A percentile compares a stretch with the other conserved stretches of the same genome.
These are phyloP conservation scores for Thermothelomyces thermophilus DNA, from an alignment of 2,329 filamentous ascomycete species.

Conservation along the genomic window DNA sequence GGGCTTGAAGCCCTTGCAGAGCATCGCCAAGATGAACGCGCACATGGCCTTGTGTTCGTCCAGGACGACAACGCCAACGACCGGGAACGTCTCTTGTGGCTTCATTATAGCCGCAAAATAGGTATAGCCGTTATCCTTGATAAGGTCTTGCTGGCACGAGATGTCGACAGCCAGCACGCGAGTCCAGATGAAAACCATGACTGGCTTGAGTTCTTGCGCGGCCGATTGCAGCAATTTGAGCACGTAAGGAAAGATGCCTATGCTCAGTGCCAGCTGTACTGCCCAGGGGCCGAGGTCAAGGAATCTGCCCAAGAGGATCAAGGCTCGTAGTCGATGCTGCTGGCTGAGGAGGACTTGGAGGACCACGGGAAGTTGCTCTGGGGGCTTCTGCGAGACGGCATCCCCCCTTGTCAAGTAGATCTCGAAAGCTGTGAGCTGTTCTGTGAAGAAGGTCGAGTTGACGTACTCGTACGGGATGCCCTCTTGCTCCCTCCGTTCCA, in stretches of 20 bases:
- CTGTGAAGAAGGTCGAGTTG: slow-evolving; percentile 92
- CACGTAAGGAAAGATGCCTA: slow-evolving; percentile 99
- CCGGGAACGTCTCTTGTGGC: slow-evolving; percentile 72
- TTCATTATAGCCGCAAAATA: slow-evolving; percentile 94
- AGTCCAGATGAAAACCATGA: slow-evolving; percentile 99
- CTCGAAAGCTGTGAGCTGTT: slow-evolving; percentile 94
- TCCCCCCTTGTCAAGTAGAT: slow-evolving; percentile 80
- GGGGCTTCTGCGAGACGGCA: slow-evolving; percentile 76
- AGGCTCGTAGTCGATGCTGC: slow-evolving; percentile 81
- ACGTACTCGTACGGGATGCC: slow-evolving; percentile 82
- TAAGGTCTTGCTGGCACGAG: slow-evolving; percentile 83
- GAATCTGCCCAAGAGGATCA: slow-evolving; percentile 89
- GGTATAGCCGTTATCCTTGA: slow-evolving; percentile 95
- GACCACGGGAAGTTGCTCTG: slow-evolving; percentile 92
- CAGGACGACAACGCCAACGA: slow-evolving; percentile 57
- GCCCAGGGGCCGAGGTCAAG: slow-evolving; percentile 95
- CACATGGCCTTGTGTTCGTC: slow-evolving; percentile 99
- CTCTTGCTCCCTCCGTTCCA: slow-evolving; percentile 71
- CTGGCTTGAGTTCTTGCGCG: slow-evolving; percentile 87
- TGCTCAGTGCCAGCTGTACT: slow-evolving; percentile 93
- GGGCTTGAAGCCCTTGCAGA: slow-evolving; percentile 90
- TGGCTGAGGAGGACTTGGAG: slow-evolving; percentile 93
- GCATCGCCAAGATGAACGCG: slow-evolving; percentile 93
- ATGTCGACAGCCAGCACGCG: slow-evolving; percentile 91
- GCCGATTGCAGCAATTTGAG: slow-evolving; percentile 93